Base-by-base conservation (phyloP, 2,329 filamentous ascomycete genomes). In the Cercospora brassicicola region DNA sequence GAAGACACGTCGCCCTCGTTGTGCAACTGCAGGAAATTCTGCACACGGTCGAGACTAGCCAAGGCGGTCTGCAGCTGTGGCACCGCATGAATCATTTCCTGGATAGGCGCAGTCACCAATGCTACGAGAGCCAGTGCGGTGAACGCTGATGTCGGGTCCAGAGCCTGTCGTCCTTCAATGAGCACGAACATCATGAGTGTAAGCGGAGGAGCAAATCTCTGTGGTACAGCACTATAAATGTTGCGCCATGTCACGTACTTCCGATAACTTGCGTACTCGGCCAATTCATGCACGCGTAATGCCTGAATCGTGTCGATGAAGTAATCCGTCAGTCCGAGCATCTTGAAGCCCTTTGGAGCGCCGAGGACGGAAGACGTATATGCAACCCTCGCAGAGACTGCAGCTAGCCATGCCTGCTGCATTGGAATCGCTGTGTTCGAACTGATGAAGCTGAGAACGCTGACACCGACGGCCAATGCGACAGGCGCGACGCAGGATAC, bases 181-280 rank as follows among this genome's bases (percentile, higher is more conserved):
- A 70, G 36, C n/a, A 61, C 63, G 48, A 72, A 71, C 56, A 73
- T 68, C 64, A 69, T 67, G n/a, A 72, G 42, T 8, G 69, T 68
- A 39, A 72, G 36, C 18, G 69, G 66, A 13, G 65, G 68, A 4
- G 70, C 65, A 18, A 71, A 66, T 1, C 55, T 30, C 8, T 48
- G 57, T 5, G 66, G 71, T 11, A 70, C 36, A 10, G 28, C 45
- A 23, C 57, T 59, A n/a, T 67, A 70, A 30, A 73, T 67, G 33
- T 73, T 73, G 3, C 70, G 62, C 67, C 64, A 70, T 5, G 66
- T 71, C n/a, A 70, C 66, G 53, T 68, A 72, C 39, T 69, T 71
- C 48, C 70, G 64, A 39, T 65, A 72, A 13, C 59, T 31, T n/a
- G 69, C 71, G 15, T 67, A 68, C 9, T 69, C 59, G 23, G 28